phyloP scores from a whole-genome alignment of 257 asterid species.

The Handroanthus guayacan region DNA sequence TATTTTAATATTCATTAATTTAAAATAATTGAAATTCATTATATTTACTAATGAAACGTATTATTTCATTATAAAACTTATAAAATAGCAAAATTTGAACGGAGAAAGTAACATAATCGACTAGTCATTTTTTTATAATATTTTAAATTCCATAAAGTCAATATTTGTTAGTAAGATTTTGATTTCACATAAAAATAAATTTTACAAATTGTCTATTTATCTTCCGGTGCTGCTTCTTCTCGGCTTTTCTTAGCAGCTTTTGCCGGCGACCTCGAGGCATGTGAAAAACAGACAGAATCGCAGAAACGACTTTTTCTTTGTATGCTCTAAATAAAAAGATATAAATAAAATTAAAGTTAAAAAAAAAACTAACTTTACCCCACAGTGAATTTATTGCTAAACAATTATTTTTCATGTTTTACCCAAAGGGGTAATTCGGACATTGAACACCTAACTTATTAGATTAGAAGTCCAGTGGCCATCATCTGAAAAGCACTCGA shows the following conservation, averaged over 20 bases:
- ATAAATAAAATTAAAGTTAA: neutral
- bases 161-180: too few relatives aligned
- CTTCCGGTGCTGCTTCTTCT: constrained; percentile 36
- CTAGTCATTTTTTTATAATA: too few relatives aligned
- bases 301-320: constrained; percentile 37
- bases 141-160: too few relatives aligned
- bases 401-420: neutral
- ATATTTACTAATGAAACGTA: too few relatives aligned
- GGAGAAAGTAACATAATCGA: too few relatives aligned
- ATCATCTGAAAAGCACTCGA: constrained; percentile 36
- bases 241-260: constrained; percentile 79
- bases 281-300: constrained; percentile 57
- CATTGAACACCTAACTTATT: neutral
- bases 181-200: too few relatives aligned
- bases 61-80: too few relatives aligned
- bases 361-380: neutral
- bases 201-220: too few relatives aligned
- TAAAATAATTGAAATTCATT: too few relatives aligned
- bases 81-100: too few relatives aligned
- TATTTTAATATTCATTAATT: too few relatives aligned
- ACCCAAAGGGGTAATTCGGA: constrained; percentile 35
- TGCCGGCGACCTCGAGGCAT: constrained; percentile 61
- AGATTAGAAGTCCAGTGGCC: constrained; percentile 28
- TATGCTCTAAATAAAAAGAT: constrained; percentile 29
- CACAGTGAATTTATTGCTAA: neutral